A percentile compares a stretch with the other conserved stretches of the same genome.
Evolutionary conservation across 106 monocot species (phyloP).

Genomic region (Agapanthus africanus): DNA sequence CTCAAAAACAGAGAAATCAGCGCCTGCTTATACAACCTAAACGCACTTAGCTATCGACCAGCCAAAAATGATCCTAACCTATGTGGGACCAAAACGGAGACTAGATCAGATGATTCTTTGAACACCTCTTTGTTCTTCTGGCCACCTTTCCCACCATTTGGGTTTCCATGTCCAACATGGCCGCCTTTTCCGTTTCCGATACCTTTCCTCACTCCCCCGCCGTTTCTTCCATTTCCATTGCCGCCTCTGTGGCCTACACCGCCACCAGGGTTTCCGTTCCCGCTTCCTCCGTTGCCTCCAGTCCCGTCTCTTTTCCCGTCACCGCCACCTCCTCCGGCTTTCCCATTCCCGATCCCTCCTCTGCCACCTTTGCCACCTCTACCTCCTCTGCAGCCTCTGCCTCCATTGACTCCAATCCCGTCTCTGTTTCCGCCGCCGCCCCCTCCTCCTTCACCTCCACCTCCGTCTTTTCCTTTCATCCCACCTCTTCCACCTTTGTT

Average conservation of each 20-base stretch:
- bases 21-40: conserved; percentile 66
- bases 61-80: conserved; percentile 26
- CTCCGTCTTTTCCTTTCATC: not conserved
- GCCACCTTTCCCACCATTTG: conserved; percentile 59
- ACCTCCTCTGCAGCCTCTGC: conserved; percentile 5
- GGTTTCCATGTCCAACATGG: conserved; percentile 40
- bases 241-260: conserved; percentile 10
- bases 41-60: conserved; percentile 74
- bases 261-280: conserved; percentile 14
- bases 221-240: conserved; percentile 7
- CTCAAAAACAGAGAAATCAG: conserved; percentile 21
- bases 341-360: not conserved
- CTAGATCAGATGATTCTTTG: not conserved
- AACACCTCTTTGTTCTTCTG: conserved; percentile 79
- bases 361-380: conserved; percentile 3
- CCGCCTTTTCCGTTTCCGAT: conserved; percentile 29
- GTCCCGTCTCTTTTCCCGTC: conserved; percentile 20
- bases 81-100: conserved; percentile 11
- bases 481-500: not conserved
- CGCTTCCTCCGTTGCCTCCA: conserved; percentile 28
- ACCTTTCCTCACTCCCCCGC: conserved; percentile 23
- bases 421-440: not conserved
- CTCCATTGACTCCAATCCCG: conserved; percentile 4
- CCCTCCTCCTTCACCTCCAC: not conserved
- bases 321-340: conserved; percentile 10